Conservation (phyloP, 2,329 filamentous ascomycete genomes). For the Stemphylium beticola region DNA sequence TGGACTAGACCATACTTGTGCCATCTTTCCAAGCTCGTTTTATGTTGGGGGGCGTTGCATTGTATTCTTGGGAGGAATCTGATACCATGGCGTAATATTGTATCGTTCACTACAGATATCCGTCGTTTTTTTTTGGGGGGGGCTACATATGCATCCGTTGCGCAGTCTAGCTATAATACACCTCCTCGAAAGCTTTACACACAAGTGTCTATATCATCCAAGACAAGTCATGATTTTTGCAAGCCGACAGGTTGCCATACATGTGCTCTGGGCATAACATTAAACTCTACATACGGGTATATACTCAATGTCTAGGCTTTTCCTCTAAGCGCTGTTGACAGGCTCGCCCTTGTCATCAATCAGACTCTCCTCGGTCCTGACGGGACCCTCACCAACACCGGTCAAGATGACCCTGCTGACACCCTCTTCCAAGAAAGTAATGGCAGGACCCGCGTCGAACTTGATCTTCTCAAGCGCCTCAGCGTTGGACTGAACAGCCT, state of each 20-base stretch:
- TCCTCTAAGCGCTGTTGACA: constrained; percentile 20
- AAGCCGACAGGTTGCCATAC: no score
- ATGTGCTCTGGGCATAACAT: background rate
- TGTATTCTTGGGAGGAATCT: constrained; percentile 6
- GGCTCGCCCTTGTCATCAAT: constrained; percentile 65
- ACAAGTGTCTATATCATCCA: background rate
- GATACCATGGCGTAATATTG: constrained; percentile 17
- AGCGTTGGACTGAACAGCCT: constrained; percentile 57
- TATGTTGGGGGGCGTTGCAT: constrained; percentile 15
- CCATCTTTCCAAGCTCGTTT: background rate
- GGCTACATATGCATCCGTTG: background rate
- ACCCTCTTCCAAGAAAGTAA: constrained; percentile 69
- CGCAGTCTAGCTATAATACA: constrained; percentile 1
- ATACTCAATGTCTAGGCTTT: background rate
- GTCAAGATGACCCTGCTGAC: constrained; percentile 91
- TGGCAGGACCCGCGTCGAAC: constrained; percentile 51
- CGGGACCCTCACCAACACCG: constrained; percentile 85
- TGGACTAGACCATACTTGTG: constrained; percentile 62
- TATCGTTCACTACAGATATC: constrained; percentile 2
- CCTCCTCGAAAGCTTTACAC: background rate
- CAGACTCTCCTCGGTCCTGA: constrained; percentile 78
- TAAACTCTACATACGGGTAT: constrained; percentile 10
- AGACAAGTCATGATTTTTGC: background rate
- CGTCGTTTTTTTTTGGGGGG: background rate
- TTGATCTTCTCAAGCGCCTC: constrained; percentile 68